These are phyloP conservation scores for Huntiella bhutanensis DNA, from an alignment of 2,329 filamentous ascomycete genomes.

Conservation along the genomic window DNA sequence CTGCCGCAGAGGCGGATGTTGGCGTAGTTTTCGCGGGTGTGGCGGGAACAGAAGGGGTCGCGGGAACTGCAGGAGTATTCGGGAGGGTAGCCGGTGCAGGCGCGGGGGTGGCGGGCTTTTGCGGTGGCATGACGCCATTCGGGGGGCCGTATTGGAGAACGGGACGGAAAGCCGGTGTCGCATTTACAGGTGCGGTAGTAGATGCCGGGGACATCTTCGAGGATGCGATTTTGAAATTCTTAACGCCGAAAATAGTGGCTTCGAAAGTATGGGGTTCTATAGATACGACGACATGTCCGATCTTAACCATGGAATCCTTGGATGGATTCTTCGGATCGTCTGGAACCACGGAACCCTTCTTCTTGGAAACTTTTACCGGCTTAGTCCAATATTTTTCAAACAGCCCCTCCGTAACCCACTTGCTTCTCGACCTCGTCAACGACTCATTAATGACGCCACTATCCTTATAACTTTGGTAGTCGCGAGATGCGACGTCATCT, in stretches of 20 bases:
- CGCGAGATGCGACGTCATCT: slow-evolving; percentile 38
- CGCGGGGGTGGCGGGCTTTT: background rate
- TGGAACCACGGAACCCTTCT: slow-evolving; percentile 39
- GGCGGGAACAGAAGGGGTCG: slow-evolving; percentile 14
- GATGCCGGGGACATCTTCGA: slow-evolving; percentile 19
- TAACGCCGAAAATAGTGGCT: slow-evolving; percentile 53
- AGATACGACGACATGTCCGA: slow-evolving; percentile 54
- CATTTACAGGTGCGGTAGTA: slow-evolving; percentile 5
- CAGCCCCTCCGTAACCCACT: slow-evolving; percentile 53
- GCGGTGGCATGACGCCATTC: slow-evolving; percentile 37
- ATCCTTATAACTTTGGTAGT: slow-evolving; percentile 56
- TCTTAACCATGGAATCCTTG: slow-evolving; percentile 52
- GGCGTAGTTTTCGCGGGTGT: slow-evolving; percentile 4
- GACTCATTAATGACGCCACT: slow-evolving; percentile 62
- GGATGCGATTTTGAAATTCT: slow-evolving; percentile 33
- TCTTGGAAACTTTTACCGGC: slow-evolving; percentile 46
- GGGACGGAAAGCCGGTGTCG: slow-evolving; percentile 25
- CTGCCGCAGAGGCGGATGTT: background rate
- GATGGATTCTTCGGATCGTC: slow-evolving; percentile 48
- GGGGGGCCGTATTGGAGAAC: slow-evolving; percentile 48
- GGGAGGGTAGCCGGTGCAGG: background rate
- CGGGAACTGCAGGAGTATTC: slow-evolving; percentile 22
- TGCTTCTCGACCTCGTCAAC: slow-evolving; percentile 50
- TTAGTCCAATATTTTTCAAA: slow-evolving; percentile 68
- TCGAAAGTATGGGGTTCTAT: slow-evolving; percentile 68